phyloP scores from a whole-genome alignment of 441 rosid genomes.

The Lepidium campestre region DNA sequence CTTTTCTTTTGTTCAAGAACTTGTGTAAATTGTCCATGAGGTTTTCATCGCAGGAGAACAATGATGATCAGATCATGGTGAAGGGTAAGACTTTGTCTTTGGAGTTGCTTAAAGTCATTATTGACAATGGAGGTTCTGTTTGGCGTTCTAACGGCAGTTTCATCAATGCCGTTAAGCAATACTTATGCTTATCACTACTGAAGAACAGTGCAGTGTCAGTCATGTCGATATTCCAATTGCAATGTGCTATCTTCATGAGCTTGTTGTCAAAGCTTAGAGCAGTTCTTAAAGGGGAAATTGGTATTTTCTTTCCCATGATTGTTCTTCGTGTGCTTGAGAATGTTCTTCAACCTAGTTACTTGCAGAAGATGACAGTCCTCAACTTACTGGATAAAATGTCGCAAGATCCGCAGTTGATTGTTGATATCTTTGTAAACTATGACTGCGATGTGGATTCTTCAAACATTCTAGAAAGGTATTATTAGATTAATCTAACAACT shows the following conservation, averaged over 20 bases:
- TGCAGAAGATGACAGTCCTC: conserved; percentile 96
- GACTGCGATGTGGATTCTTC: conserved; percentile 94
- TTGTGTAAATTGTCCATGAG: conserved; percentile 92
- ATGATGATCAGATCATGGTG: conserved; percentile 86
- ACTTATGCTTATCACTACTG: conserved; percentile 80
- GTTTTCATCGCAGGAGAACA: conserved; percentile 75
- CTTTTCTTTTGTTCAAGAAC: conserved; percentile 75
- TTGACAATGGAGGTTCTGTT: conserved; percentile 74
- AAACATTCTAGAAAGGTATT: conserved; percentile 85
- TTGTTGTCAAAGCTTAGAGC: conserved; percentile 79
- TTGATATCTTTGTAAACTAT: conserved; percentile 91
- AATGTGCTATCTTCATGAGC: conserved; percentile 80
- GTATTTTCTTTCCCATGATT: conserved; percentile 96
- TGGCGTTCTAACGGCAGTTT: conserved; percentile 84
- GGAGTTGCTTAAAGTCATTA: conserved; percentile 79
- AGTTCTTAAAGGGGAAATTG: conserved; percentile 78
- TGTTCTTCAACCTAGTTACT: conserved; percentile 92
- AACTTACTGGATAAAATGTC: conserved; percentile 80
- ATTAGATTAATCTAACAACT: conserved; percentile 26
- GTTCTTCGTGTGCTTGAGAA: conserved; percentile 93
- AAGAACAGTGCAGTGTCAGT: conserved; percentile 95
- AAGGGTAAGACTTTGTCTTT: conserved; percentile 86
- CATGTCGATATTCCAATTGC: conserved; percentile 96
- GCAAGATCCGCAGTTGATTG: conserved; percentile 71
- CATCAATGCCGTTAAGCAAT: conserved; percentile 78